Evolutionary conservation across 1,139 yeast genomes (phyloP).

Genomic region (Saccharomyces pastorianus): DNA sequence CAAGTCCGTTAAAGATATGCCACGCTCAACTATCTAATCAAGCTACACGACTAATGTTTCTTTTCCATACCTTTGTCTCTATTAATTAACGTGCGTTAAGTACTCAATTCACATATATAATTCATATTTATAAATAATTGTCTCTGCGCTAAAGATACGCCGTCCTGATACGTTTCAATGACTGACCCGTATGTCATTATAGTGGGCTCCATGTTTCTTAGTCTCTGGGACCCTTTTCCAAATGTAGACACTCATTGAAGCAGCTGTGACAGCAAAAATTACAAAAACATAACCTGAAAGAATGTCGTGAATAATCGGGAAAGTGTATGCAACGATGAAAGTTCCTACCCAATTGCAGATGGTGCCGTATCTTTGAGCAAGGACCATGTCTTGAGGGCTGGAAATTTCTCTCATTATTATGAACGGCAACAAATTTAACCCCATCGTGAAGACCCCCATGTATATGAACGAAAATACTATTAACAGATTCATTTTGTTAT

Average conservation of each 20-base stretch:
- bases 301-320: constrained; percentile 58
- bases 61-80: background rate
- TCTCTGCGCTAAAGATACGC: background rate
- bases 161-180: constrained; percentile 4
- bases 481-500: constrained; percentile 44
- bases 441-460: constrained; percentile 79
- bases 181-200: constrained; percentile 20
- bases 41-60: too few species aligned
- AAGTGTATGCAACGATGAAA: constrained; percentile 66
- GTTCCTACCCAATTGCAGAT: constrained; percentile 88
- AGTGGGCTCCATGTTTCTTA: constrained; percentile 41
- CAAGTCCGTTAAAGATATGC: constrained; percentile 52
- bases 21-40: background rate
- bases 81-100: background rate
- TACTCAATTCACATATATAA: background rate
- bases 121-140: background rate
- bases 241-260: constrained; percentile 42
- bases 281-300: constrained; percentile 75
- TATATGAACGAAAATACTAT: constrained; percentile 62
- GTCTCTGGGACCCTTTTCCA: constrained; percentile 62
- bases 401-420: constrained; percentile 79
- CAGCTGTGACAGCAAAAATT: constrained; percentile 55
- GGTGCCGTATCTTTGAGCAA: constrained; percentile 89
- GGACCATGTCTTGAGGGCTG: constrained; percentile 66
- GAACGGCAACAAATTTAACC: constrained; percentile 92